Percentiles rank a stretch among this genome's conserved stretches.
Evolutionary conservation across 345 rosid genomes (phyloP).

Genomic region (Xanthoceras sorbifolium): DNA sequence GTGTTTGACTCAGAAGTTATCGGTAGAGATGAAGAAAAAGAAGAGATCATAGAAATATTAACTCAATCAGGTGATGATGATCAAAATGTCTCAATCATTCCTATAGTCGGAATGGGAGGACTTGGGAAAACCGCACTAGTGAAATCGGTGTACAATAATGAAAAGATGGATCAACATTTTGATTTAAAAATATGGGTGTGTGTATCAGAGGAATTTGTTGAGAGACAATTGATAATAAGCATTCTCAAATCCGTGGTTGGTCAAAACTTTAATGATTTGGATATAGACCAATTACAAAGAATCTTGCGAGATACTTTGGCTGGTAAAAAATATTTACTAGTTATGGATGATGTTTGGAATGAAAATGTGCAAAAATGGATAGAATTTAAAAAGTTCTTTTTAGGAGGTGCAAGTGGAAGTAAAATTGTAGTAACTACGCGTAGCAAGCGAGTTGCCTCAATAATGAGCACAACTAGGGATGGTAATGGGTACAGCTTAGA

Average conservation of each 20-base stretch:
- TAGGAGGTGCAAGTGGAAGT: not conserved
- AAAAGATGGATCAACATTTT: conserved; percentile 12
- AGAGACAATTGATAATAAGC: not conserved
- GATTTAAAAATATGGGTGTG: conserved; percentile 21
- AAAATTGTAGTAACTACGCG: conserved; percentile 23
- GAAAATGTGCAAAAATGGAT: not conserved
- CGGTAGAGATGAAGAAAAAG: conserved; percentile 25
- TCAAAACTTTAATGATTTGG: not conserved
- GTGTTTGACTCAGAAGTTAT: conserved; percentile 16
- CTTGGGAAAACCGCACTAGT: conserved; percentile 30
- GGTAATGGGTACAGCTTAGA: not conserved
- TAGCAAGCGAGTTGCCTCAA: not conserved
- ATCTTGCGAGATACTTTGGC: not conserved
- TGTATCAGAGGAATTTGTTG: conserved; percentile 10
- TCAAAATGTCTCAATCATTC: conserved; percentile 17
- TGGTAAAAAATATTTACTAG: conserved; percentile 8
- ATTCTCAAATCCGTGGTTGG: not conserved
- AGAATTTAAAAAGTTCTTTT: not conserved
- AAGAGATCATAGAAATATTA: conserved; percentile 8
- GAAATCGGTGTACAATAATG: conserved; percentile 26
- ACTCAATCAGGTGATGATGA: not conserved
- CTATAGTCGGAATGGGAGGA: conserved; percentile 23
- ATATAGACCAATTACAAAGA: conserved; percentile 18
- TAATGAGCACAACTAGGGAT: conserved; percentile 4
- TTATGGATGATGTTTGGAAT: conserved; percentile 22